phyloP scores from a whole-genome alignment of 148 eudicot species.

The Arbutus unedo region DNA sequence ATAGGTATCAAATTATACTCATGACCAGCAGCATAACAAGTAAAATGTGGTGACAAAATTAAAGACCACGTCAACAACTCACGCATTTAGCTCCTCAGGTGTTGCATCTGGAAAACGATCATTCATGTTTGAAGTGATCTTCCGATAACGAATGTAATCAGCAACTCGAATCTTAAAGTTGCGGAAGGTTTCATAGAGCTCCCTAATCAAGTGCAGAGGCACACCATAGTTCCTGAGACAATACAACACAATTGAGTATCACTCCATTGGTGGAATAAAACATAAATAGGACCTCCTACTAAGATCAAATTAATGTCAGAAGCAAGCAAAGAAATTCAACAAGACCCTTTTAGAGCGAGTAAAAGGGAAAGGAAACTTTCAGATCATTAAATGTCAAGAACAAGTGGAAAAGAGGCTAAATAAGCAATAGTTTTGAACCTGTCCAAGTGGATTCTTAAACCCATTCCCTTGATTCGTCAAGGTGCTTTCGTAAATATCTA shows the following conservation, averaged over 20 bases:
- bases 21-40: conserved; percentile 2
- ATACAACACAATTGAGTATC: background rate
- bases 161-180: conserved; percentile 94
- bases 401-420: background rate
- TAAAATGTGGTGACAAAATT: background rate
- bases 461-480: background rate
- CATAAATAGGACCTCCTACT: background rate
- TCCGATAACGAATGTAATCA: conserved; percentile 92
- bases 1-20: conserved; percentile 22
- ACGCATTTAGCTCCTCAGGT: conserved; percentile 76
- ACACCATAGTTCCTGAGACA: conserved; percentile 81
- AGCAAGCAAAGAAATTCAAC: background rate
- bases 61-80: conserved; percentile 28
- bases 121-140: conserved; percentile 98
- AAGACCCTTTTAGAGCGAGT: background rate
- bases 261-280: background rate
- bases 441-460: background rate
- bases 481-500: background rate
- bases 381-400: background rate
- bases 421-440: background rate
- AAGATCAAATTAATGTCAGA: background rate
- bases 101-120: conserved; percentile 99
- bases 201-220: conserved; percentile 93
- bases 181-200: conserved; percentile 96
- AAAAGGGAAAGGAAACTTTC: background rate